phyloP scores from a whole-genome alignment of 2,329 filamentous ascomycete genomes.

The Cyclaneusma minus region DNA sequence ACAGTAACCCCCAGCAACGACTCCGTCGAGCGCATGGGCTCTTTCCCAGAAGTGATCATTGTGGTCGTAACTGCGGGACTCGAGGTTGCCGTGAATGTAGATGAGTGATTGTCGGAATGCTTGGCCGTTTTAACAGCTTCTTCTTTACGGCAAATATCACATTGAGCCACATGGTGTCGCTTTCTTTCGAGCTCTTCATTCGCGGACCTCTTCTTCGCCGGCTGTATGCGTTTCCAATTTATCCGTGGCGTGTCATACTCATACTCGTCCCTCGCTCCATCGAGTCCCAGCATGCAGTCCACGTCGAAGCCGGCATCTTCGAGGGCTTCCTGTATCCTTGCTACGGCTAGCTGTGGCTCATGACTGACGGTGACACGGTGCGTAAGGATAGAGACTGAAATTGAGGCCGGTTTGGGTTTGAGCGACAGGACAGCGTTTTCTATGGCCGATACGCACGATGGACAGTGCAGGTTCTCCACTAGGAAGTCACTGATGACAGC shows the following conservation, averaged over 20 bases:
- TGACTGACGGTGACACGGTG: conserved; percentile 51
- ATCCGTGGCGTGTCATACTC: too few relatives aligned
- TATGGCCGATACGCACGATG: conserved; percentile 56
- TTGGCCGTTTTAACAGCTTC: not conserved
- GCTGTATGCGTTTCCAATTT: conserved; percentile 1
- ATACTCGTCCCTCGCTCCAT: too few relatives aligned
- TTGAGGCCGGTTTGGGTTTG: conserved; percentile 33
- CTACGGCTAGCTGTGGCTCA: conserved; percentile 24
- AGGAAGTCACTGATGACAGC: conserved; percentile 42
- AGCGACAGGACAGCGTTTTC: conserved; percentile 35
- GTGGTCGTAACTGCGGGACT: too few relatives aligned
- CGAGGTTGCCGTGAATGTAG: too few relatives aligned
- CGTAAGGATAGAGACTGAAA: conserved; percentile 57
- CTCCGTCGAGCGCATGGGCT: conserved; percentile 1
- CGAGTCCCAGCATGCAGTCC: conserved; percentile 17
- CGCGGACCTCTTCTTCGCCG: conserved; percentile 2
- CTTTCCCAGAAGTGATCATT: too few relatives aligned
- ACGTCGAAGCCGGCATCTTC: conserved; percentile 44
- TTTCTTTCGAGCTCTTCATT: conserved; percentile 10
- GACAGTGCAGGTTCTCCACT: conserved; percentile 63
- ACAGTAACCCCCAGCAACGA: conserved; percentile 4
- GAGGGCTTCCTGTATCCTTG: conserved; percentile 29
- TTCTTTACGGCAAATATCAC: not conserved
- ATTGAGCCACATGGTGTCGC: not conserved
- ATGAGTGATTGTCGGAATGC: not conserved